Conservation (phyloP, 2,329 filamentous ascomycete genomes). For the Sclerotinia trifoliorum region DNA sequence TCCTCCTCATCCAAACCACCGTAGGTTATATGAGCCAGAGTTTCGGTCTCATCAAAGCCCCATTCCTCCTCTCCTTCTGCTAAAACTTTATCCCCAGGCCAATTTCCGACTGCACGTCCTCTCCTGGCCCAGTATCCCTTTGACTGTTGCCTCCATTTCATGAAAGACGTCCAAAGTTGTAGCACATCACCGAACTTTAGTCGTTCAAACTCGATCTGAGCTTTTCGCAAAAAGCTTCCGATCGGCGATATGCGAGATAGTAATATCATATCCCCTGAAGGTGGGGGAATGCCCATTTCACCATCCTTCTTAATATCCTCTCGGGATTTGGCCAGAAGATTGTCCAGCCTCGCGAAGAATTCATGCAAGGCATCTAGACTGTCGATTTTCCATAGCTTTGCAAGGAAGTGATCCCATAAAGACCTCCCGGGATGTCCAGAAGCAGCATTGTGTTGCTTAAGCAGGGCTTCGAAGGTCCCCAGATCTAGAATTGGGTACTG, state of each 20-base stretch:
- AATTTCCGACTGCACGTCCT: slow-evolving; percentile 46
- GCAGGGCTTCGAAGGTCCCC: slow-evolving; percentile 58
- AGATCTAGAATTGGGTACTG: slow-evolving; percentile 54
- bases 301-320: slow-evolving; percentile 58
- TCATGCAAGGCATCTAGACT: slow-evolving; percentile 76
- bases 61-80: slow-evolving; percentile 50
- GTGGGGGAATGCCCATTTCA: slow-evolving; percentile 52
- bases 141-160: slow-evolving; percentile 76
- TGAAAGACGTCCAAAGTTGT: slow-evolving; percentile 78
- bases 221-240: slow-evolving; percentile 74
- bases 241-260: slow-evolving; percentile 75
- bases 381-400: slow-evolving; percentile 78
- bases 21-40: slow-evolving; percentile 38
- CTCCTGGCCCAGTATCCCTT: slow-evolving; percentile 57
- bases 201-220: slow-evolving; percentile 74
- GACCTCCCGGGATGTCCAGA: slow-evolving; percentile 67
- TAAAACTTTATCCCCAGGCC: slow-evolving; percentile 60
- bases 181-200: slow-evolving; percentile 77
- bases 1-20: slow-evolving; percentile 31
- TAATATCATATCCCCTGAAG: slow-evolving; percentile 53
- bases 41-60: slow-evolving; percentile 49
- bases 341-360: slow-evolving; percentile 64
- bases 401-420: slow-evolving; percentile 85
- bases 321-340: slow-evolving; percentile 60
- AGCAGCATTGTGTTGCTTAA: slow-evolving; percentile 51